Evolutionary conservation across 768 basidiomycete species (phyloP), one percentile per base, ranked within the genome.

Genomic region (Boletus eberwhitei): DNA sequence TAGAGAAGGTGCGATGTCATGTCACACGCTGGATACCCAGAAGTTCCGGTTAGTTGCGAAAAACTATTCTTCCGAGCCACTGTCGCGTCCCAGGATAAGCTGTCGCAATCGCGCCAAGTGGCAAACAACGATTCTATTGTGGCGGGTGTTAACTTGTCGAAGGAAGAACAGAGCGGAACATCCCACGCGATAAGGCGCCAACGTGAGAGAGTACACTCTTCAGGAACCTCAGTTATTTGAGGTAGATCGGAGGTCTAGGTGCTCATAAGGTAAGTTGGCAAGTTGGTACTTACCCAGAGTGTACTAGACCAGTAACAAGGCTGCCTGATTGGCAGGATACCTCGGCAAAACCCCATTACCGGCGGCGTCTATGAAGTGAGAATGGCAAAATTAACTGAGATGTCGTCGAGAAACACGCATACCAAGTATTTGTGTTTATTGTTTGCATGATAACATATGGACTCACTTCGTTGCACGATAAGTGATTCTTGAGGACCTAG

Each of bases 401-500:
- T 52, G 29, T 11, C 12, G 43, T 55, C 54, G 21, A 37, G 16
- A n/a, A 29, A 24, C 11, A 35, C 9, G 6, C 40, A 37, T 32
- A 42, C 35, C 19, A 19, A 16, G 12, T 13, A 35, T 13, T 50
- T 8, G 41, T 11, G 17, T 19, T 29, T 21, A 39, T 37, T 21
- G 34, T 31, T 32, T 41, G 12, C 16, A 16, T 48, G 40, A 14
- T 26, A 46, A 45, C 16, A 37, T 17, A 54, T 39, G 24, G 32
- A 45, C 39, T n/a, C 36, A n/a, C 61, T 58, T 60, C 58, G 47
- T 63, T 60, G 53, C 53, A 43, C 19, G 8, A 14, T 36, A 37
- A 16, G 12, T 17, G 9, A 43, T 31, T 26, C 16, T 39, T 26
- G 40, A 29, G 17, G 44, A 45, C 38, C 29, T 12, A 34, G 24